Base-by-base conservation (phyloP, 768 basidiomycete genomes). In the Pleurotus pulmonarius region DNA sequence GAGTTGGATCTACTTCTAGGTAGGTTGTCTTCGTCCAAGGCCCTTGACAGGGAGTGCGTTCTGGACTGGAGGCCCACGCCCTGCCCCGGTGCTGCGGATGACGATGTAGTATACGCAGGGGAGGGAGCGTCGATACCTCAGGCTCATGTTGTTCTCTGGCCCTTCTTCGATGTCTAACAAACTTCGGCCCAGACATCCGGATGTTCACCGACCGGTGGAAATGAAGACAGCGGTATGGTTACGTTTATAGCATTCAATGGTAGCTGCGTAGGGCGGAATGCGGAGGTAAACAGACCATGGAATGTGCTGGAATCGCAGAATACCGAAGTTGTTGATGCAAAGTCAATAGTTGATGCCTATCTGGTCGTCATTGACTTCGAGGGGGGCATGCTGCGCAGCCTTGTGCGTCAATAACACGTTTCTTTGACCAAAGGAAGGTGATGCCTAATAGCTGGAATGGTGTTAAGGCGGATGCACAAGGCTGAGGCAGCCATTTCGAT, bases 251-350 rank as follows among this genome's bases (percentile, higher is more conserved):
- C 8, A 48, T 8, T n/a, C 26, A 29, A n/a, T n/a, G 16, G 25
- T 16, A 9, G 51, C n/a, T 38, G 51, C 34, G 34, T 37, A 49
- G 16, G 29, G 48, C 48, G 48, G 48, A 41, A 53, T 53, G 51
- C 51, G 51, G 51, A 53, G 51, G 39, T 53, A 53, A 38, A 53
- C 29, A 53, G 24, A 12, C 15, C 38, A 41, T 53, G 22, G 51
- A 53, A 53, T 39, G 51, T 41, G 9, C 39, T 53, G 24, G 51
- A 53, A 53, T 34, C 49, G 22, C 41, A 53, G 51, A 53, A 53
- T 18, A 39, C 51, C 29, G 29, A 49, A 53, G 13, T 15, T 26
- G 13, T 22, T 53, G 39, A 39, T 20, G 34, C 16, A 41, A 26
- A n/a, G 37, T 5, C 18, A 39, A 22, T 20, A 11, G 39, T 43